Base-by-base conservation (phyloP, 2,329 filamentous ascomycete genomes). In the Diaporthe sp. region DNA sequence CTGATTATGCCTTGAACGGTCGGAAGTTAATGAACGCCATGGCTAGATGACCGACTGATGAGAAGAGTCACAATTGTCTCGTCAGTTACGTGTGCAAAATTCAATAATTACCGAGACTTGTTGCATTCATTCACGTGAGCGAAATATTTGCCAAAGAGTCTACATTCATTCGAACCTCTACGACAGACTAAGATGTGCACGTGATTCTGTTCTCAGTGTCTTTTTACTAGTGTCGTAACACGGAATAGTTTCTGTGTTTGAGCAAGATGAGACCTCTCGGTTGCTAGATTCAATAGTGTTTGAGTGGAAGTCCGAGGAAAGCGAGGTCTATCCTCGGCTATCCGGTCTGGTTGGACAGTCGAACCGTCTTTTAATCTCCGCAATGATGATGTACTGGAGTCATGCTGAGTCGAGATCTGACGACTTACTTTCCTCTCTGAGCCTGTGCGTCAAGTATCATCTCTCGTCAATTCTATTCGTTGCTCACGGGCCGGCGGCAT, bases 331-430 rank as follows among this genome's bases (percentile, higher is more conserved):
- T 34, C 42, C 15, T n/a, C 42, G 61, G 42, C 17, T 51, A 17
- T 51, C 28, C 10, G 25, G 28, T 34, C 19, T 67, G 28, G 61
- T 42, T 51, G 61, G 61, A 51, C 44, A 37, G 42, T 28, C 25
- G 28, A 15, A 9, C 44, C 8, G n/a, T 12, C 6, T 31, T 46
- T 25, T 17, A 28, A 62, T 44, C 6, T 68, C 19, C 44, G 44
- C 44, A 51, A 17, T 68, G 62, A 25, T 25, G 62, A 51, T 25
- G 31, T 10, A 53, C n/a, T 51, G 22, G 17, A 17, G 44, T 51
- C 31, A 68, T 51, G 44, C 44, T 49, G 44, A 68, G 62, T 51
- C 22, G 44, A 68, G 19, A 62, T 46, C 61, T 68, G 62, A 65
- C 8, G 15, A 51, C 12, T 31, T 31, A 37, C 28, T n/a, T 67